phyloP scores from a whole-genome alignment of 305 asterid species.

The Fraxinus sp. region DNA sequence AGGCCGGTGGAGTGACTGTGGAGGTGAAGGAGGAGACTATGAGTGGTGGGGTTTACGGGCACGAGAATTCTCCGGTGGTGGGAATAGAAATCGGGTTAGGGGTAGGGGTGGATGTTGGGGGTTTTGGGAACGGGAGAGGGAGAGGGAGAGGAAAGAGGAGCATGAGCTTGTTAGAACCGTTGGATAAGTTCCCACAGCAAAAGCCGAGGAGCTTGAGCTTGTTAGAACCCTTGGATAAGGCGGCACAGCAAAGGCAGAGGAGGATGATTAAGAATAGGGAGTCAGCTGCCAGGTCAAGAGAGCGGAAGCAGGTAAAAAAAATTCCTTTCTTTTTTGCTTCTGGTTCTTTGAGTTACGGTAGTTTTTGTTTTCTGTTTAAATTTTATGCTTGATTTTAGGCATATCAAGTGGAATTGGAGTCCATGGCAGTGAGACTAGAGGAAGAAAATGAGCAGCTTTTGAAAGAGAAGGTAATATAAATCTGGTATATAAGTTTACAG shows the following conservation, averaged over 20 bases:
- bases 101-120: constrained; percentile 38
- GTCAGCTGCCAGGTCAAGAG: constrained; percentile 88
- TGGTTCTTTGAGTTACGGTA: neutral
- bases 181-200: constrained; percentile 59
- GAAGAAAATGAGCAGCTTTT: constrained; percentile 73
- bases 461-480: constrained; percentile 62
- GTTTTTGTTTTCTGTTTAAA: neutral
- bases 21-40: constrained; percentile 56
- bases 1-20: constrained; percentile 17
- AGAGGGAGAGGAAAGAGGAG: constrained; percentile 56
- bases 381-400: constrained; percentile 48
- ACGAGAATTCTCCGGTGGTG: constrained; percentile 35
- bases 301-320: constrained; percentile 72
- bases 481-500: neutral
- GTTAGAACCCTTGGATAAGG: constrained; percentile 75
- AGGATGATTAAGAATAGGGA: constrained; percentile 92
- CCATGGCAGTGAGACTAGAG: constrained; percentile 72
- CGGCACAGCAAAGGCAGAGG: constrained; percentile 36
- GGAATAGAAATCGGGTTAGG: constrained; percentile 28
- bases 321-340: neutral
- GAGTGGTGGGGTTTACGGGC: constrained; percentile 46
- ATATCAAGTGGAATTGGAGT: constrained; percentile 82
- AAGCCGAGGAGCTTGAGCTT: constrained; percentile 56
- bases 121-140: constrained; percentile 31
- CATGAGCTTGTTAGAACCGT: constrained; percentile 59